Conservation (phyloP, 129 eudicot species). For the Saposhnikovia divaricata region DNA sequence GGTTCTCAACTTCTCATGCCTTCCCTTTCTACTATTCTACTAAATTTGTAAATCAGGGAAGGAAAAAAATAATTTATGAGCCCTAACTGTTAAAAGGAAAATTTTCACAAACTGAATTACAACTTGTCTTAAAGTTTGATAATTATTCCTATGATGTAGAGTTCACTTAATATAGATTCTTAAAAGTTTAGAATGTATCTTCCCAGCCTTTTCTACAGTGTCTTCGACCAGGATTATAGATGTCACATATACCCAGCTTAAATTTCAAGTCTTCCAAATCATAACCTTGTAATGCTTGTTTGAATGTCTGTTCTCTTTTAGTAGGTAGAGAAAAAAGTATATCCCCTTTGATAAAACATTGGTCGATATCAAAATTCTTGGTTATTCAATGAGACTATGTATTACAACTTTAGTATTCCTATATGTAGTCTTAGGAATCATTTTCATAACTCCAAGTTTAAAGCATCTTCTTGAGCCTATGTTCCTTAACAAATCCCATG, state of each 20-base stretch:
- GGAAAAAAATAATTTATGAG: neutral
- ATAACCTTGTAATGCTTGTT: too few relatives aligned
- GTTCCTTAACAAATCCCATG: neutral
- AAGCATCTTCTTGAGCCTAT: neutral
- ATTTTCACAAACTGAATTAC: neutral
- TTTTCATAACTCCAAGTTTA: neutral
- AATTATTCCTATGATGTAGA: neutral
- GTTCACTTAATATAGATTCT: neutral
- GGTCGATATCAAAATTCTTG: neutral
- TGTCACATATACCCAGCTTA: neutral
- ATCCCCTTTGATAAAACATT: too few relatives aligned
- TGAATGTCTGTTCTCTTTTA: too few relatives aligned
- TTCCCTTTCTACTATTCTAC: neutral
- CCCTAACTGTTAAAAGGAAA: too few relatives aligned
- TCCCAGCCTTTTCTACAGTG: neutral
- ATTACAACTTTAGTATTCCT: neutral
- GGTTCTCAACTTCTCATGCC: neutral
- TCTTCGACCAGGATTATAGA: neutral
- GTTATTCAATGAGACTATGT: neutral
- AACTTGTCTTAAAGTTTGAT: neutral
- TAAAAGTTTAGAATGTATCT: neutral
- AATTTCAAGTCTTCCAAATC: neutral
- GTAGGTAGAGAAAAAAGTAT: too few relatives aligned
- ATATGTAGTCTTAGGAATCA: neutral
- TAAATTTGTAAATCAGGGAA: neutral